phyloP scores from a whole-genome alignment of 306 rosid genomes.

The Pyrus bretschneideri region DNA sequence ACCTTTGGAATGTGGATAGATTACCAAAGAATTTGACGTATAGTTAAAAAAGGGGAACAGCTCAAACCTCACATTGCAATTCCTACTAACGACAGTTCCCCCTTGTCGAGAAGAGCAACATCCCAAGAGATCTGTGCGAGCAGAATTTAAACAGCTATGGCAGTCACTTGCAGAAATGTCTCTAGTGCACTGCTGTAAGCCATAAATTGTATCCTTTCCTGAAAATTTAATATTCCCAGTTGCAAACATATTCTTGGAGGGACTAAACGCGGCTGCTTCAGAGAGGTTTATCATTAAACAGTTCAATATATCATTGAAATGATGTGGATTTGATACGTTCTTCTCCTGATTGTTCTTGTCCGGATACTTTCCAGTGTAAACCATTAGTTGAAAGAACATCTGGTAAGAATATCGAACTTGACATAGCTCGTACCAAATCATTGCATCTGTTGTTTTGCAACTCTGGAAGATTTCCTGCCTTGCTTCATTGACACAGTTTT shows the following conservation, averaged over 20 bases:
- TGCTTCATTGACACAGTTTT: slow-evolving; percentile 38
- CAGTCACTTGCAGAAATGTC: slow-evolving; percentile 31
- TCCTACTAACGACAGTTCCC: slow-evolving; percentile 29
- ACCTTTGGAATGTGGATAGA: slow-evolving; percentile 28
- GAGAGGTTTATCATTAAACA: slow-evolving; percentile 31
- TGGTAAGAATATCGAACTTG: slow-evolving; percentile 53
- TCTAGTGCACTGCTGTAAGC: slow-evolving; percentile 51
- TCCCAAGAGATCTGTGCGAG: slow-evolving; percentile 13
- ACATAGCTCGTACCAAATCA: slow-evolving; percentile 50
- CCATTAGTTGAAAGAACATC: slow-evolving; percentile 20
- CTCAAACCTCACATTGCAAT: slow-evolving; percentile 45
- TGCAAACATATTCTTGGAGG: background rate
- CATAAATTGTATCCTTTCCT: slow-evolving; percentile 29
- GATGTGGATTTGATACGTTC: slow-evolving; percentile 11
- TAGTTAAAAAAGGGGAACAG: slow-evolving; percentile 24
- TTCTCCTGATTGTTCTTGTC: slow-evolving; percentile 7
- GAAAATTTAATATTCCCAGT: slow-evolving; percentile 23
- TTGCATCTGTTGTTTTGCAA: slow-evolving; percentile 38
- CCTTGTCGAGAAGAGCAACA: slow-evolving; percentile 36
- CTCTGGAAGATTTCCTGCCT: slow-evolving; percentile 27
- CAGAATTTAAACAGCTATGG: slow-evolving; percentile 27
- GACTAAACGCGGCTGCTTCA: slow-evolving; percentile 17
- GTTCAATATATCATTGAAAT: slow-evolving; percentile 3
- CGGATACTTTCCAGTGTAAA: slow-evolving; percentile 39
- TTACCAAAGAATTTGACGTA: slow-evolving; percentile 7